Base-by-base conservation (phyloP, 2,329 filamentous ascomycete genomes). In the Colletotrichum scovillei region DNA sequence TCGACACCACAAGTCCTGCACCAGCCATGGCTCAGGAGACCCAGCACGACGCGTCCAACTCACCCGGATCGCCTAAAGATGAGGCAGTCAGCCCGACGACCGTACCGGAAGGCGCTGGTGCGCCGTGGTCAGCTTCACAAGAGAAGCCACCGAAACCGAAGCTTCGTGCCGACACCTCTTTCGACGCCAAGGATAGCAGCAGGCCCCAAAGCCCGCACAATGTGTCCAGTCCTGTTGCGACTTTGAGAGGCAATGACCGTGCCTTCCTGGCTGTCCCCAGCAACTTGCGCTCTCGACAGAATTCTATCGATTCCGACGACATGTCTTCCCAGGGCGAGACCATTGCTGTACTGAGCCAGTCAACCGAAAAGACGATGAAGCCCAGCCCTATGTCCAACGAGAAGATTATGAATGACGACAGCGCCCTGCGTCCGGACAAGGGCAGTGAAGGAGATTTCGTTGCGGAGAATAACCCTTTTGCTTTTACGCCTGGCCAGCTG, bases 401-500 rank as follows among this genome's bases (percentile, higher is more conserved):
- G 26, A 87, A 88, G 71, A 87, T 94, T 49, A 88, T 92, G 77
- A 90, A 88, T 69, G 91, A 94, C 71, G 84, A 89, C 57, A 89
- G 92, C 75, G 94, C 94, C 0, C 84, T 98, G 74, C 90, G 88
- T 63, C 93, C 95, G 0, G 94, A 97, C 79, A 88, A 90, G 49
- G 93, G 94, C 7, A 93, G 92, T 65, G 93, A 95, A 80, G 87
- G 84, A 22, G 94, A 96, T 75, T 98, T 97, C 77, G 78, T 90
- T 16, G 91, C 96, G 12, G 88, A 92, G 6, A 87, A 95, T 80
- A 97, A 97, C 80, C 92, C 93, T 0, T 98, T 98, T 79, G 95
- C 94, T 19, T 98, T 95, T 80, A 91, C 92, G 2, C 93, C 93
- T 3, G 95, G 95, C 16, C 92, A 97, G 79, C 87, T 98, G 75